phyloP scores from a whole-genome alignment of 2,329 filamentous ascomycete species.

The Coccinonectria pachysandricola region DNA sequence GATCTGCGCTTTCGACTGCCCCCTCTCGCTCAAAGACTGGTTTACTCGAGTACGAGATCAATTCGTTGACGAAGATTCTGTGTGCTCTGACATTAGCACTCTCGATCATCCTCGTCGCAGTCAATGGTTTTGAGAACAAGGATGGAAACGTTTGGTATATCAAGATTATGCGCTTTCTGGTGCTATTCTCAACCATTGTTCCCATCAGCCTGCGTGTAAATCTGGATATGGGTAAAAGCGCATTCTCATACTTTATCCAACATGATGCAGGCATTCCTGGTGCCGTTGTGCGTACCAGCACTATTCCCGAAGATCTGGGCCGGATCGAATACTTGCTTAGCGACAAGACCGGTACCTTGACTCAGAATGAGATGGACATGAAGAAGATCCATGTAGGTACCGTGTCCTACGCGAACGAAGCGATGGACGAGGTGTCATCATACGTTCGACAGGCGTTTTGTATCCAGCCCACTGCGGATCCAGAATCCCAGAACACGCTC shows the following conservation, averaged over 20 bases:
- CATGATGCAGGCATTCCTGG: conserved; percentile 80
- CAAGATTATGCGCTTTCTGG: conserved; percentile 94
- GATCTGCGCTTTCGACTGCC: conserved; percentile 86
- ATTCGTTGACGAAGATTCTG: conserved; percentile 90
- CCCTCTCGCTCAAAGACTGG: conserved; percentile 90
- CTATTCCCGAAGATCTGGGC: conserved; percentile 91
- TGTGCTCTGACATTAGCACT: conserved; percentile 79
- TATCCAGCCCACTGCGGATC: conserved; percentile 34
- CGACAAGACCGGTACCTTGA: conserved; percentile 96
- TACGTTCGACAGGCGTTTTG: conserved; percentile 82
- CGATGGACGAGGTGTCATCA: conserved; percentile 90
- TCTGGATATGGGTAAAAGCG: conserved; percentile 91
- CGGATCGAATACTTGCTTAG: conserved; percentile 93
- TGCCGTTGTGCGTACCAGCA: conserved; percentile 90
- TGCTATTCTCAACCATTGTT: conserved; percentile 98
- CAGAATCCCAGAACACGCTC: conserved; percentile 38
- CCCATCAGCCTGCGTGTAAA: conserved; percentile 95
- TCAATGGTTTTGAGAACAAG: conserved; percentile 67
- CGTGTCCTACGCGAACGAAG: conserved; percentile 95
- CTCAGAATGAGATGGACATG: conserved; percentile 97
- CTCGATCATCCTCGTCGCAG: conserved; percentile 76
- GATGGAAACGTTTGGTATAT: conserved; percentile 75
- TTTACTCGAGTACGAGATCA: conserved; percentile 90
- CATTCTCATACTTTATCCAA: conserved; percentile 94
- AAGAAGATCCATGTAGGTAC: conserved; percentile 98